phyloP scores from a whole-genome alignment of 768 basidiomycete genomes.

The Gloeophyllum trabeum region DNA sequence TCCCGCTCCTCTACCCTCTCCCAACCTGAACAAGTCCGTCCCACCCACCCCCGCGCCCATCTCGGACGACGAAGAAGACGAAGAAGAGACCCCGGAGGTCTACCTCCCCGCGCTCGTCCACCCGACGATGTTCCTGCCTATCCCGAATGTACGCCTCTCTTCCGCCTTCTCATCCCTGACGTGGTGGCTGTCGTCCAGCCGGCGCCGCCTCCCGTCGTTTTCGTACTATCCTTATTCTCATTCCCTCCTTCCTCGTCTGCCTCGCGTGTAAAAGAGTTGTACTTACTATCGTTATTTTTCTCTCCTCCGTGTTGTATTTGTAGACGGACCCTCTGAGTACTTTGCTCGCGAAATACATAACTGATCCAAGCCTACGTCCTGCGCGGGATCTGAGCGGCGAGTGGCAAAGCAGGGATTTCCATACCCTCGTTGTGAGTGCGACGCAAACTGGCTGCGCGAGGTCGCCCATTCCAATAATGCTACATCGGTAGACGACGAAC shows the following conservation, averaged over 20 bases:
- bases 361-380: slow-evolving; percentile 65
- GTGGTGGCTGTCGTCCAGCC: slow-evolving; percentile 53
- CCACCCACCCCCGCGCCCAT: slow-evolving; percentile 30
- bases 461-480: slow-evolving; percentile 1
- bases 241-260: slow-evolving; percentile 8
- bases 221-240: slow-evolving; percentile 10
- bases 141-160: slow-evolving; percentile 70
- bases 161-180: slow-evolving; percentile 40
- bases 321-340: slow-evolving; percentile 80
- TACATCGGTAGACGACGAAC: slow-evolving; percentile 59
- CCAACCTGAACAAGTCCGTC: slow-evolving; percentile 44
- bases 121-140: slow-evolving; percentile 79
- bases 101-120: slow-evolving; percentile 59
- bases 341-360: slow-evolving; percentile 75
- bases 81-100: slow-evolving; percentile 41
- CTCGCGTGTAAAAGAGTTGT: slow-evolving; percentile 6
- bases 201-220: slow-evolving; percentile 24
- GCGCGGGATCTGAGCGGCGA: slow-evolving; percentile 64
- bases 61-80: slow-evolving; percentile 33
- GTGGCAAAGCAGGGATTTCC: slow-evolving; percentile 61
- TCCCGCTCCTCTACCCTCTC: slow-evolving; percentile 13
- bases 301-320: slow-evolving; percentile 1
- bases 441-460: background rate
- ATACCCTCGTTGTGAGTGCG: slow-evolving; percentile 66
- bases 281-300: no score